Conservation (phyloP, 148 eudicot genomes). For the Pharnaceum exiguum region DNA sequence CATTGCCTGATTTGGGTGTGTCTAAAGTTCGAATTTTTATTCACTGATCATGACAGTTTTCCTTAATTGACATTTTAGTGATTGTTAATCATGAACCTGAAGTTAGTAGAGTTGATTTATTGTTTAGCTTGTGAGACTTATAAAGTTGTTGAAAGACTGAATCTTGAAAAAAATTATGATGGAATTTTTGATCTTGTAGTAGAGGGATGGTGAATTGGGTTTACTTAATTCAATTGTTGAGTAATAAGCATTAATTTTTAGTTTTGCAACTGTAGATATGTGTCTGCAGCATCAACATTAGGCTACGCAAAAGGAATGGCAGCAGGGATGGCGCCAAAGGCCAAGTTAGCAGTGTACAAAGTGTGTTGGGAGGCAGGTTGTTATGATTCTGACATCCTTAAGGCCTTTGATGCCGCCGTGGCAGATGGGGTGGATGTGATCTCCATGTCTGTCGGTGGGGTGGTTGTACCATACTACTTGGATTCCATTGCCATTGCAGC, state of each 20-base stretch:
- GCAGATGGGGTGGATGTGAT: conserved; percentile 83
- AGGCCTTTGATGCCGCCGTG: conserved; percentile 83
- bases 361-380: conserved; percentile 96
- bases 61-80: too few relatives aligned
- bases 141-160: too few relatives aligned
- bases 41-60: too few relatives aligned
- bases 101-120: too few relatives aligned
- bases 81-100: too few relatives aligned
- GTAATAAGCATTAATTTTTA: not conserved
- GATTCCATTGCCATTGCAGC: conserved; percentile 86
- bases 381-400: conserved; percentile 87
- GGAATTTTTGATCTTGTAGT: too few relatives aligned
- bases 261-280: conserved; percentile 35
- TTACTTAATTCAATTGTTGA: not conserved
- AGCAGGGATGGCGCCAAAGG: conserved; percentile 94
- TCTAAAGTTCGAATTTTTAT: too few relatives aligned
- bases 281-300: conserved; percentile 67
- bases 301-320: conserved; percentile 88
- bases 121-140: too few relatives aligned
- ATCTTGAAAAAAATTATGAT: too few relatives aligned
- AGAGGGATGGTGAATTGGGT: not conserved
- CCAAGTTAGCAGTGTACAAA: conserved; percentile 77
- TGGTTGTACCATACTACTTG: conserved; percentile 82
- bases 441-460: conserved; percentile 82
- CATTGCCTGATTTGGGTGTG: too few relatives aligned